A percentile compares a stretch with the other conserved stretches of the same genome.
Conservation (phyloP, 208 protist genomes). For the Leishmania turanica region DNA sequence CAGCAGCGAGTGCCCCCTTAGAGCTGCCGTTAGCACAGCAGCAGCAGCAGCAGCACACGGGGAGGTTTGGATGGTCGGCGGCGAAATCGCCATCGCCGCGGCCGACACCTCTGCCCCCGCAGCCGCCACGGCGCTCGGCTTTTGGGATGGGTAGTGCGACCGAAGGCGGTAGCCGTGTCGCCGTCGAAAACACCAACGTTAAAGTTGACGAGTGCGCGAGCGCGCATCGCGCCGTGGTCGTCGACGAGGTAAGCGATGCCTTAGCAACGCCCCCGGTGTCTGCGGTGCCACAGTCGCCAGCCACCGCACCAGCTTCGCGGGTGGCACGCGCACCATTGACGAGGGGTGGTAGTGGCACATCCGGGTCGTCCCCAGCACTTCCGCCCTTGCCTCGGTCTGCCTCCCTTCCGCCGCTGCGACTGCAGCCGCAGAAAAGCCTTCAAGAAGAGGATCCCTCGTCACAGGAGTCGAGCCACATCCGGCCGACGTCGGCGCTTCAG, state of each 20-base stretch:
- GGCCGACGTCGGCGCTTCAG: background rate
- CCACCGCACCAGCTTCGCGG: background rate
- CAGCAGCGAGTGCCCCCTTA: background rate
- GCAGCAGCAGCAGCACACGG: slow-evolving; percentile 7
- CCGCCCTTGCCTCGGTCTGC: background rate
- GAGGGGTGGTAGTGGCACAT: background rate
- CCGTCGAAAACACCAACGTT: too few relatives aligned
- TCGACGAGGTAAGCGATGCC: background rate
- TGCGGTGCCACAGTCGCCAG: background rate
- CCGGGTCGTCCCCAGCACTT: background rate
- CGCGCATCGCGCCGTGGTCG: background rate
- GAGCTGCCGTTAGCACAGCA: slow-evolving; percentile 3
- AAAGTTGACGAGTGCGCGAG: background rate
- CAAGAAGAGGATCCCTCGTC: background rate
- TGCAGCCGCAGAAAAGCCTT: background rate
- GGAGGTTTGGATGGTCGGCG: slow-evolving; percentile 3
- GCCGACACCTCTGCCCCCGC: background rate
- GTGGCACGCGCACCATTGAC: background rate
- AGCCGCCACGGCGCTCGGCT: background rate
- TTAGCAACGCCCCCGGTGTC: background rate
- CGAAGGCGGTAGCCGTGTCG: background rate
- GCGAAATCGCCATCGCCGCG: background rate
- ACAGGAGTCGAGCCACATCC: background rate
- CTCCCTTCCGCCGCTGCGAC: background rate
- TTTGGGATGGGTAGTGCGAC: background rate